Base-by-base conservation (phyloP, 306 rosid species). In the Medicago ruthenica region DNA sequence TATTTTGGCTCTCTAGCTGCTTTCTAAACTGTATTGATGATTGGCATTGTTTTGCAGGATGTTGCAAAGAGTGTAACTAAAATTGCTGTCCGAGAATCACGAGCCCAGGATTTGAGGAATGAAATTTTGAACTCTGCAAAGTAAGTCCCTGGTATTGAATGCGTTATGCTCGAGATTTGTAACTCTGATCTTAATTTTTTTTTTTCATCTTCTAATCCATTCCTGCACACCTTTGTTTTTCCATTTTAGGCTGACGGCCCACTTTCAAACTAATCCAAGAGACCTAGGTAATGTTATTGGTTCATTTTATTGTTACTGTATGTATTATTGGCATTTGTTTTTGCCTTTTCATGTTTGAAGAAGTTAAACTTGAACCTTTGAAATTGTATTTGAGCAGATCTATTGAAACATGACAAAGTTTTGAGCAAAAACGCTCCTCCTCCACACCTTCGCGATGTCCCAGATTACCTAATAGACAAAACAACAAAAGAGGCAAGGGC, bases 71-170 rank as follows among this genome's bases (percentile, higher is more conserved):
- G 98, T 73, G 97, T 95, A 40, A 95, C 99, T 50, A 95, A 82
- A 84, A 40, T 92, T 76, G 97, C 97, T 12, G 87, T 95, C 42
- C 87, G 97, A 78, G 97, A 92, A 80, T 84, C 97, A 37, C 89
- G 97, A 44, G 96, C 97, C 73, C 93, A 84, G 82, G 99, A 92
- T 88, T 85, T 95, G 85, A 87, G 96, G 85, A 95, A 92, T 64
- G 99, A 95, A 87, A 92, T 95, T 86, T 83, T 92, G 37, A 92
- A 95, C 87, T 92, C 97, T 21, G 90, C 90, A 84, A 92, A 92
- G 99, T 95, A 84, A 92, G 97, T 79, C 60, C 6, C 22, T 16
- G 71, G 70, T 39, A 31, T 75, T 22, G 2, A 40, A 68, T 57
- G 34, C 44, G 41, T 31, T 13, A 20, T 50, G 60, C 37, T 50